phyloP scores from a whole-genome alignment of 306 rosid species.

The Prunus dulcis region DNA sequence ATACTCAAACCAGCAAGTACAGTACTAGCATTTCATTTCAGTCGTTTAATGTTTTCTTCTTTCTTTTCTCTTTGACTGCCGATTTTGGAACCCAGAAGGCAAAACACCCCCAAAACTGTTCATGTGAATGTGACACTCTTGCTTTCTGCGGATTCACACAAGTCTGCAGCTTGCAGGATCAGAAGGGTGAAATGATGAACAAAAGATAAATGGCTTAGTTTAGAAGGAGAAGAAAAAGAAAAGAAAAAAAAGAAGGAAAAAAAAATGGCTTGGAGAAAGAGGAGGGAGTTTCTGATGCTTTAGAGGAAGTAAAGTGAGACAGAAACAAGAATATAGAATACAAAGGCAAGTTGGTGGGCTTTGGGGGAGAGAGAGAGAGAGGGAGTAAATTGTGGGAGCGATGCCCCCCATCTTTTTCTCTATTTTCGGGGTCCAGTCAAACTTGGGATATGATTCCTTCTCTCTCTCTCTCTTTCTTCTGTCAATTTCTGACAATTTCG shows the following conservation, averaged over 20 bases:
- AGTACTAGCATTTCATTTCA: conserved; percentile 1
- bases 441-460: conserved; percentile 9
- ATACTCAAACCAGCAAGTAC: neutral
- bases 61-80: neutral
- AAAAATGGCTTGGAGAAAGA: neutral
- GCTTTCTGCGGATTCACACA: too few species aligned
- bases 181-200: neutral
- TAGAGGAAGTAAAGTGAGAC: conserved; percentile 16
- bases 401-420: neutral
- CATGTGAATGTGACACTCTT: neutral
- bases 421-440: conserved; percentile 21
- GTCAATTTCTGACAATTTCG: conserved; percentile 6
- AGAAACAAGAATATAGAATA: conserved; percentile 17
- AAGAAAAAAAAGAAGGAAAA: neutral
- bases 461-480: neutral
- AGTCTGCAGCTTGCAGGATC: neutral
- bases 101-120: neutral
- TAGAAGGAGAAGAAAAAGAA: neutral
- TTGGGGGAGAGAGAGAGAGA: neutral
- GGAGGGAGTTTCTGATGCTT: conserved; percentile 8
- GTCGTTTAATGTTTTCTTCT: neutral
- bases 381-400: conserved; percentile 8
- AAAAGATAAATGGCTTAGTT: neutral
- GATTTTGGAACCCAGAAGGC: conserved; percentile 1
- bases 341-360: conserved; percentile 17